Evolutionary conservation across 2,329 filamentous ascomycete species (phyloP), one percentile per base, ranked within the genome.

Genomic region (Coleophoma cylindrospora): DNA sequence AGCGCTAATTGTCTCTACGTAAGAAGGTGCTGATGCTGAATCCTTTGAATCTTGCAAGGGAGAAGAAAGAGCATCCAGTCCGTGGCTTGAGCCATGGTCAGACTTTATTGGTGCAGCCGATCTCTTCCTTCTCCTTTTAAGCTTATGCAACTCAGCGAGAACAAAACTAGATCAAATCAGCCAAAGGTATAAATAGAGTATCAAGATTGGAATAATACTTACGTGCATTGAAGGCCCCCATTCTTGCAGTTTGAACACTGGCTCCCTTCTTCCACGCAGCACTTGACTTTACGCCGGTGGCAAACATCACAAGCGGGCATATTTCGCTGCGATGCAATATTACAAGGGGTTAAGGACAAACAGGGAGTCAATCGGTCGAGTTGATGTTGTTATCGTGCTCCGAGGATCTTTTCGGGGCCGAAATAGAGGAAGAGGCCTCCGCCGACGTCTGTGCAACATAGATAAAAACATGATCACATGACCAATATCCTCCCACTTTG

Each of bases 251-350:
- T 51, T 1, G 45, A 45, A 17, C 54, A 57, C 13, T 45, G 27
- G 9, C 40, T 46, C 3, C 19, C 40, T 14, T 45, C n/a, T 12
- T 45, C 43, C 21, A 52, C 50, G 43, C 55, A 53, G 34, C 54
- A 57, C 21, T 50, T 53, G 17, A 57, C 54, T 44, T 57, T 57
- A 8, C 54, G 50, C 5, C 50, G 48, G 8, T 52, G 54, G 34
- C 54, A 57, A 10, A 48, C 45, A 22, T 53, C 54, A 34, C 54
- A 57, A 44, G 41, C 41, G 32, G 41, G 21, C 41, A 44, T 44
- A 6, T 38, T 38, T n/a, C 4, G 27, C 27, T 27, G 27, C 7
- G 27, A 27, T 5, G 22, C 22, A 27, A 27, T 27, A 27, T 27
- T 8, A 8, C 22, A 27, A 27, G 27, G 27, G 3, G 3, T 6